Percentiles rank a stretch among this genome's conserved stretches.
These are phyloP conservation scores for Termitomyces sp. DNA, from an alignment of 768 basidiomycete species.

Conservation along the genomic window DNA sequence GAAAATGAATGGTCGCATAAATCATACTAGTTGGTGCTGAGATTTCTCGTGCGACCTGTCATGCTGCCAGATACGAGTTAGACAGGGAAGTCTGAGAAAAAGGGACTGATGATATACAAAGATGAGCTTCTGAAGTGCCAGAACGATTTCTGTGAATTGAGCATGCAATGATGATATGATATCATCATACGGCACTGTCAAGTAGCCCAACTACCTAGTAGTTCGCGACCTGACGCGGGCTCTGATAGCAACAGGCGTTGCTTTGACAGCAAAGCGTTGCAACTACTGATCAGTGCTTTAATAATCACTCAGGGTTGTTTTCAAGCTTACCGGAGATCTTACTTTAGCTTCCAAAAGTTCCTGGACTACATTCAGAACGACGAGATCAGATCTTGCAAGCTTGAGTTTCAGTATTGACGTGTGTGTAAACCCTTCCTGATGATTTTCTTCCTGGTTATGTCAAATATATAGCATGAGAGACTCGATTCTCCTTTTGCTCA, in stretches of 20 bases:
- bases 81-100: neutral
- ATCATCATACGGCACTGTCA: neutral
- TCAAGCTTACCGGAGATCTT: neutral
- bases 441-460: conserved; percentile 6
- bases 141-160: neutral
- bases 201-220: neutral
- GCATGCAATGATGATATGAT: neutral
- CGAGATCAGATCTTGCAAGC: conserved; percentile 3
- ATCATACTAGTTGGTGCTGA: too few species aligned
- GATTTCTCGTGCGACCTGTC: neutral
- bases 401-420: conserved; percentile 1
- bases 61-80: neutral
- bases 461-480: conserved; percentile 11
- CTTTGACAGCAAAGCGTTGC: neutral
- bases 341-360: neutral
- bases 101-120: neutral
- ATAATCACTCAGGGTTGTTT: too few species aligned
- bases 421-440: conserved; percentile 1
- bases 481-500: conserved; percentile 1
- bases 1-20: neutral
- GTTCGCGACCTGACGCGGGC: neutral
- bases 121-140: neutral
- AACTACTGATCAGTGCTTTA: neutral
- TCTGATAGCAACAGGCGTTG: neutral
- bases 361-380: neutral